These are phyloP conservation scores for Hanseniaspora singularis DNA, from an alignment of 805 yeast genomes.

Conservation along the genomic window DNA sequence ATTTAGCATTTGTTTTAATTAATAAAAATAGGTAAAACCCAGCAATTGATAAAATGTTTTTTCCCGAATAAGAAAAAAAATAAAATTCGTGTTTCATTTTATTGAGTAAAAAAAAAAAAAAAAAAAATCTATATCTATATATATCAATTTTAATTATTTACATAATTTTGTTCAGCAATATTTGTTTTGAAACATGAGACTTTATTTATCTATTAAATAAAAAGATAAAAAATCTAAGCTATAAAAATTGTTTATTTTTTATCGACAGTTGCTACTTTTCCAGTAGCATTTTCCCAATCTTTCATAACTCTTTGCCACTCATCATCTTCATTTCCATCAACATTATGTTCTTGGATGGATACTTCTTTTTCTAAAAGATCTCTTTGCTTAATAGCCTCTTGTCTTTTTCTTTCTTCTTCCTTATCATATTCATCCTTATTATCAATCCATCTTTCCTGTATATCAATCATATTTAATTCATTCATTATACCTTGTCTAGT, in stretches of 20 bases:
- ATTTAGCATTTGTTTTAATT: not conserved
- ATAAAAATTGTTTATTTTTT: no score
- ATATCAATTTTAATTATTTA: not conserved
- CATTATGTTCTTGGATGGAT: slow-evolving; percentile 34
- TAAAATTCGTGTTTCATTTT: not conserved
- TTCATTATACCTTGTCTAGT: slow-evolving; percentile 49
- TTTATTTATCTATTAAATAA: not conserved
- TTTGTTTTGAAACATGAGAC: not conserved
- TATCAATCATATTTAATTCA: slow-evolving; percentile 37
- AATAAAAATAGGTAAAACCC: not conserved
- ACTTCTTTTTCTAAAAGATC: slow-evolving; percentile 33
- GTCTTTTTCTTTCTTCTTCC: slow-evolving; percentile 38
- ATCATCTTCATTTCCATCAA: slow-evolving; percentile 49
- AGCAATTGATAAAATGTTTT: not conserved
- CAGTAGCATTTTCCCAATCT: slow-evolving; percentile 43
- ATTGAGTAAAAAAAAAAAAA: not conserved
- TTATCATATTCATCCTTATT: slow-evolving; percentile 67
- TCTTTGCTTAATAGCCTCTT: slow-evolving; percentile 33
- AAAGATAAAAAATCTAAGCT: not conserved
- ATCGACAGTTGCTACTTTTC: slow-evolving; percentile 24
- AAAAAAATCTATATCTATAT: not conserved
- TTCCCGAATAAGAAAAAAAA: not conserved
- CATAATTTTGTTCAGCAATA: not conserved
- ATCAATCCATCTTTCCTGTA: slow-evolving; percentile 94
- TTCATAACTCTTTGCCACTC: slow-evolving; percentile 58